A percentile compares a stretch with the other conserved stretches of the same genome.
Evolutionary conservation across 1,284 basidiomycete species (phyloP).

Genomic region (Microbotryum violaceum): DNA sequence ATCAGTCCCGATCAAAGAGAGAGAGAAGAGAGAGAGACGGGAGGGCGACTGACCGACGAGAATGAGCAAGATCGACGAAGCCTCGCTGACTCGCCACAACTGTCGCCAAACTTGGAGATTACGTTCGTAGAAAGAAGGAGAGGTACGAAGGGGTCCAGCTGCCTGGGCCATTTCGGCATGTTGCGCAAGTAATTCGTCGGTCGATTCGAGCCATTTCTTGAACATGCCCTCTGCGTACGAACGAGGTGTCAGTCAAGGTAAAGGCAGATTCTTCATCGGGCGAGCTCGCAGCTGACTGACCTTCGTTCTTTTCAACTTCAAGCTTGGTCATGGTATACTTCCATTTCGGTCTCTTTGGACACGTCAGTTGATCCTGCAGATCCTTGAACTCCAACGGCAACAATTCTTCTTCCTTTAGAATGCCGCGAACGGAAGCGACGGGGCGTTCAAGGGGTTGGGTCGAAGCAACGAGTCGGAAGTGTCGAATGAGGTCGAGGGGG

Average conservation of each 20-base stretch:
- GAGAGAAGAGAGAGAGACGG: constrained; percentile 16
- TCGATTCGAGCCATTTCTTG: constrained; percentile 27
- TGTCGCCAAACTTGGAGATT: constrained; percentile 90
- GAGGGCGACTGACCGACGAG: constrained; percentile 15
- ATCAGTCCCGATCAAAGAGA: background rate
- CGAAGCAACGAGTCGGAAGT: constrained; percentile 6
- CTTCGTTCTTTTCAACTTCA: constrained; percentile 34
- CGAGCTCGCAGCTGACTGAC: constrained; percentile 4
- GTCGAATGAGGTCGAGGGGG: constrained; percentile 9
- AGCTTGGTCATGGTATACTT: constrained; percentile 25
- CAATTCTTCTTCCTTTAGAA: constrained; percentile 15
- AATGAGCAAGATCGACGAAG: constrained; percentile 32
- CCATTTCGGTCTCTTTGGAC: constrained; percentile 73
- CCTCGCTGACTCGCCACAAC: constrained; percentile 51
- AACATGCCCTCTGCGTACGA: constrained; percentile 31
- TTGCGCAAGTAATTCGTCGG: constrained; percentile 16
- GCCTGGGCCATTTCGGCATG: constrained; percentile 1
- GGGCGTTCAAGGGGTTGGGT: constrained; percentile 18
- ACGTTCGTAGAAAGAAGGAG: constrained; percentile 73
- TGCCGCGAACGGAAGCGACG: constrained; percentile 3
- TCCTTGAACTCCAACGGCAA: constrained; percentile 1
- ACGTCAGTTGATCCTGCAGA: constrained; percentile 41
- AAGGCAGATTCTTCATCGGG: background rate
- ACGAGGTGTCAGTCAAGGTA: background rate
- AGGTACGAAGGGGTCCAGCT: constrained; percentile 30